phyloP scores from a whole-genome alignment of 805 yeast species.

The Barnettozyma botsteinii region DNA sequence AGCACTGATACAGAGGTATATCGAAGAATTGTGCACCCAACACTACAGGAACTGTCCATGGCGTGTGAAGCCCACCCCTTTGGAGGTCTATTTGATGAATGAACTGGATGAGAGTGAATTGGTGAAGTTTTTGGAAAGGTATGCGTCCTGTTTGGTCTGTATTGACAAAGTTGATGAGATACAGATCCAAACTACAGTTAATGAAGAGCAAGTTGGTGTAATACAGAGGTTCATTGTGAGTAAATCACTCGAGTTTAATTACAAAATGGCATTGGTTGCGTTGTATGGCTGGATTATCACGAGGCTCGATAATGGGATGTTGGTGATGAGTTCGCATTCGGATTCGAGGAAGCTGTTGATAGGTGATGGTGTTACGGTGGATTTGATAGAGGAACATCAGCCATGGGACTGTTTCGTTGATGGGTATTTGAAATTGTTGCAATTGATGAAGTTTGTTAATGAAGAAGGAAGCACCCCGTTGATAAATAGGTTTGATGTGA shows the following conservation, averaged over 20 bases:
- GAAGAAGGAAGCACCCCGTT: neutral
- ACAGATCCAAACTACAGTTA: neutral
- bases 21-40: neutral
- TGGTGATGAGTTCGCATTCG: conserved; percentile 2
- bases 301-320: neutral
- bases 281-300: too few species aligned
- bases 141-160: neutral
- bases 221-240: too few species aligned
- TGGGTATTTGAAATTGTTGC: conserved; percentile 1
- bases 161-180: neutral
- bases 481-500: neutral
- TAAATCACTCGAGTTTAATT: too few species aligned
- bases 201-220: too few species aligned
- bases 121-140: neutral
- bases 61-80: neutral
- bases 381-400: conserved; percentile 5
- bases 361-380: neutral
- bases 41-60: conserved; percentile 7
- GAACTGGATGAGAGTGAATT: neutral
- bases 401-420: conserved; percentile 4
- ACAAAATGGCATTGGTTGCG: too few species aligned
- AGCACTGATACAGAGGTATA: neutral
- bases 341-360: conserved; percentile 4
- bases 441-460: neutral
- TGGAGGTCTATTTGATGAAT: neutral